Conservation (phyloP, 257 asterid genomes). For the Capsicum baccatum region DNA sequence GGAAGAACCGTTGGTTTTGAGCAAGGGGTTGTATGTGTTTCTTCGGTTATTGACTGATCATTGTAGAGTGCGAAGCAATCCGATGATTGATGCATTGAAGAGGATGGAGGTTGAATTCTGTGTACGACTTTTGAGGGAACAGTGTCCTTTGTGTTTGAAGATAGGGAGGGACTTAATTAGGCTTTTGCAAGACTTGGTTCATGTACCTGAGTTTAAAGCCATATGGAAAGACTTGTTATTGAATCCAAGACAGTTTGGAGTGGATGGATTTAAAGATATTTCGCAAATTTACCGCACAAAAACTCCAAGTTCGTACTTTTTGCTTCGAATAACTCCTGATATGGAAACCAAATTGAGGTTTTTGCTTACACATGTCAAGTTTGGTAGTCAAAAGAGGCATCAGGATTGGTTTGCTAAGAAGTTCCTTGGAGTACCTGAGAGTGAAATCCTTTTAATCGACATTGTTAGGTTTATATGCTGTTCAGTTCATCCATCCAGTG, state of each 20-base stretch:
- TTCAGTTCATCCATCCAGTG: conserved; percentile 73
- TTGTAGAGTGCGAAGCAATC: conserved; percentile 49
- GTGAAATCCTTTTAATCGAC: conserved; percentile 56
- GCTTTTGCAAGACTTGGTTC: conserved; percentile 83
- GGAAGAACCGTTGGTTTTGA: conserved; percentile 60
- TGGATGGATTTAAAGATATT: conserved; percentile 55
- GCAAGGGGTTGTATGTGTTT: conserved; percentile 37
- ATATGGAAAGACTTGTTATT: conserved; percentile 75
- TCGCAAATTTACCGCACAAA: conserved; percentile 53
- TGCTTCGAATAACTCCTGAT: conserved; percentile 81
- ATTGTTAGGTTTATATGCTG: conserved; percentile 83
- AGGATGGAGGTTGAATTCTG: conserved; percentile 66
- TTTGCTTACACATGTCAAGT: conserved; percentile 68
- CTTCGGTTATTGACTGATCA: conserved; percentile 77
- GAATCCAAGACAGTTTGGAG: conserved; percentile 53
- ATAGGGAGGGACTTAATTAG: conserved; percentile 86
- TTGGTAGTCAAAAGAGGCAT: conserved; percentile 70
- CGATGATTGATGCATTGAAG: conserved; percentile 53
- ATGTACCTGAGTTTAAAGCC: conserved; percentile 64
- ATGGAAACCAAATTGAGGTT: conserved; percentile 84
- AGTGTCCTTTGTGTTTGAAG: conserved; percentile 62
- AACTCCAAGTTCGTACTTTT: conserved; percentile 68
- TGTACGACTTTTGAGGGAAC: conserved; percentile 61
- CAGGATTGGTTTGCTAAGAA: conserved; percentile 78
- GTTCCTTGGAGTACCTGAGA: conserved; percentile 59